Percentiles rank a stretch among this genome's conserved stretches.
These are phyloP conservation scores for Puccinia novopanici DNA, from an alignment of 1,284 basidiomycete genomes.

Conservation along the genomic window DNA sequence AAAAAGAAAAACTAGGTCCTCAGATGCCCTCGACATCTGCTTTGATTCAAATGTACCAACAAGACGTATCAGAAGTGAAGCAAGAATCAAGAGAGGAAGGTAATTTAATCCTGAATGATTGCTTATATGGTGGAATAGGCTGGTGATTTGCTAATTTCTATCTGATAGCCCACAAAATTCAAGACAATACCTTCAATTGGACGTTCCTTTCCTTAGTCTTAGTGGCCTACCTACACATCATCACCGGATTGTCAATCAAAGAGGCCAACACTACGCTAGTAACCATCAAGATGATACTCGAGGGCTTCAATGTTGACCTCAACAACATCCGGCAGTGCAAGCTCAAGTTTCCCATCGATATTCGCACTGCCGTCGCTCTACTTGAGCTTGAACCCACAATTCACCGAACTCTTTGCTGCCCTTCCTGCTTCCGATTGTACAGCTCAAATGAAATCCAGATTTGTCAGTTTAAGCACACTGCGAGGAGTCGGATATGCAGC, in stretches of 20 bases:
- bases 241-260: not conserved
- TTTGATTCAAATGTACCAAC: conserved; percentile 8
- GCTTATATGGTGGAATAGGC: too few relatives aligned
- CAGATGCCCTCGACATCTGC: not conserved
- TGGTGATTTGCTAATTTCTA: too few relatives aligned
- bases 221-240: conserved; percentile 1
- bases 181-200: too few relatives aligned
- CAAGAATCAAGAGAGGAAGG: too few relatives aligned
- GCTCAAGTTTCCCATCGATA: conserved; percentile 13
- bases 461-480: conserved; percentile 1
- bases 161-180: too few relatives aligned
- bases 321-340: too few relatives aligned
- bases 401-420: conserved; percentile 27
- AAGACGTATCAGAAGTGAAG: not conserved
- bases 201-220: not conserved
- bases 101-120: too few relatives aligned
- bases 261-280: not conserved
- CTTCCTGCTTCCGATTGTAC: conserved; percentile 21
- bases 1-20: not conserved
- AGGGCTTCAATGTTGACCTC: not conserved
- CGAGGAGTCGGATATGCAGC: conserved; percentile 13
- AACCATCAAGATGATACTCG: conserved; percentile 5
- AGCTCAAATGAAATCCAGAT: not conserved
- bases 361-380: conserved; percentile 16
- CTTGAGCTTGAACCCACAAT: conserved; percentile 27